Base-by-base conservation (phyloP, 768 basidiomycete genomes). In the Boletellus ananiceps region DNA sequence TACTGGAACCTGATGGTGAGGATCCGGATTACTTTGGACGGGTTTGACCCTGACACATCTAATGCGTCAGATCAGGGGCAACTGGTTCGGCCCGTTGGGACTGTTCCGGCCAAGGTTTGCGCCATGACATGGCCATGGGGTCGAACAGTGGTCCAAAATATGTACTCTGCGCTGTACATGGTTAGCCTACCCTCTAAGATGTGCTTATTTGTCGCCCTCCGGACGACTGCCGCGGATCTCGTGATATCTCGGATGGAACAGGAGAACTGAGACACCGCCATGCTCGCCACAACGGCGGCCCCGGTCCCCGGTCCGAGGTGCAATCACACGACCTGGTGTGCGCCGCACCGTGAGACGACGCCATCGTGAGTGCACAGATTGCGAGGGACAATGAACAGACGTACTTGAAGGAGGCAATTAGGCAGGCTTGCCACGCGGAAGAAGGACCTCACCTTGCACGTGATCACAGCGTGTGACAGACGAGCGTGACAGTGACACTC, bases 1-100 rank as follows among this genome's bases (percentile, higher is more conserved):
- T 92, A 92, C 68, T 92, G 84, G 84, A 81, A 82, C 49, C 23
- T 39, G 46, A 88, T 86, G 84, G 84, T 83, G 58, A 61, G 15
- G 6, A 21, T 15, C 32, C 19, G 19, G 13, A 8, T n/a, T 18
- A 11, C 33, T 23, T 11, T 21, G 32, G 11, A 13, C 21, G 14
- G 15, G 15, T 11, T 5, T 44, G 32, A 15, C 14, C 13, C 42
- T 44, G 46, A 39, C 38, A 13, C 32, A 43, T 43, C 21, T 37
- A 15, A 38, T 37, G 41, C 8, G 40, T 25, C 41, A 69, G 48
- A 23, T 49, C n/a, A 12, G n/a, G 25, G 48, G 48, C n/a, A 43
- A 29, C 7, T 49, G 48, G 48, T 49, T 49, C 36, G 48, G 48
- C 32, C 42, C 48, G 4, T 44, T 41, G 7, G 48, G 48, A 21